Evolutionary conservation across 1,284 basidiomycete genomes (phyloP).

Genomic region (Cerrena zonata): DNA sequence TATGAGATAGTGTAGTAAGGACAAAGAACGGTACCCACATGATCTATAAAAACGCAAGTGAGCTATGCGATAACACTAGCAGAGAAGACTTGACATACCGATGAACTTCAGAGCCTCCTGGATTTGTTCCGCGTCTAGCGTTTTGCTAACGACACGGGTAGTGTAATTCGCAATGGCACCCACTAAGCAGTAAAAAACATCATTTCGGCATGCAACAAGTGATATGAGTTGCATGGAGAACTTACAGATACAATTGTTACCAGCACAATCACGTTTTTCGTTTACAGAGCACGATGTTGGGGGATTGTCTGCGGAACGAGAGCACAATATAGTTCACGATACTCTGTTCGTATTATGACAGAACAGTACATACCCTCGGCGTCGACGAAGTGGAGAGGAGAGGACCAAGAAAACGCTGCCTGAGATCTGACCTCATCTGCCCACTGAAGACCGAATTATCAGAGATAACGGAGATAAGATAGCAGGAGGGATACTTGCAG

Average conservation of each 20-base stretch:
- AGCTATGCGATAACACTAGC: no score
- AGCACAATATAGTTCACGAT: background rate
- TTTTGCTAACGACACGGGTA: constrained; percentile 39
- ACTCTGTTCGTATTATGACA: background rate
- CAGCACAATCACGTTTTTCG: constrained; percentile 38
- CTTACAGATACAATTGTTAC: constrained; percentile 40
- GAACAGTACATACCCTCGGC: constrained; percentile 34
- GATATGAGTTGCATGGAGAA: constrained; percentile 10
- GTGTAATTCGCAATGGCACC: constrained; percentile 54
- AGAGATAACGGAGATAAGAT: background rate
- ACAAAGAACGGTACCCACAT: constrained; percentile 28
- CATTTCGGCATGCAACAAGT: background rate
- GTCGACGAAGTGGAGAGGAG: constrained; percentile 43
- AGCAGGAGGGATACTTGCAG: constrained; percentile 25
- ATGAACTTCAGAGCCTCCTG: constrained; percentile 50
- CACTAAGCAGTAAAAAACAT: constrained; percentile 26
- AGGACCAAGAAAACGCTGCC: constrained; percentile 37
- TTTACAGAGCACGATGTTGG: constrained; percentile 42
- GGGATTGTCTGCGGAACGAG: constrained; percentile 25
- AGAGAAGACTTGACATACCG: constrained; percentile 15
- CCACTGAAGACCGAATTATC: constrained; percentile 30
- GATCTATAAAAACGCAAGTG: constrained; percentile 16
- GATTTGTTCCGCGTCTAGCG: constrained; percentile 34
- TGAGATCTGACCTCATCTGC: constrained; percentile 39
- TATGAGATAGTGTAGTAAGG: constrained; percentile 23